Base-by-base conservation (phyloP, 176 grass and related monocot species). In the Oryza officinalis region DNA sequence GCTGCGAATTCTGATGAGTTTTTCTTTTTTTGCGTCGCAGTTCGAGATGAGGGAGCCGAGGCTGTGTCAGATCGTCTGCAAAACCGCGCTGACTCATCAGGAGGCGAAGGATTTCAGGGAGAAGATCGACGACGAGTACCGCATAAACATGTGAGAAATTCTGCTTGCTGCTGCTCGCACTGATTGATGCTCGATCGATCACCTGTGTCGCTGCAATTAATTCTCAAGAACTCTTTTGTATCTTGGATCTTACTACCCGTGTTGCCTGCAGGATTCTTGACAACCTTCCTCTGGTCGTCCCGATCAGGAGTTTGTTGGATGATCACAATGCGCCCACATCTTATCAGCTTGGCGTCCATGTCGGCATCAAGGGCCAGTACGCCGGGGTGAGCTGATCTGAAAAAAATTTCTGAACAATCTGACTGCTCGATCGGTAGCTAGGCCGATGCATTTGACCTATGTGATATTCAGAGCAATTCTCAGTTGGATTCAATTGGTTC, bases 31-130 rank as follows among this genome's bases (percentile, higher is more conserved):
- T 6, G 5, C 20, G 52, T 72, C 88, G 63, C 83, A 98, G 95
- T 98, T 95, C 31, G 88, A 98, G 88, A 95, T 93, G 95, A 91
- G 91, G 88, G 91, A 95, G 85, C 78, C 90, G 13, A 88, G 81
- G 85, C 77, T 93, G 90, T 98, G 92, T 78, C 88, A 95, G 82
- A 95, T 95, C 49, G 85, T 93, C 10, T 98, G 92, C 90, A 95
- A 69, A 69, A 71, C 81, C 38, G 33, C 61, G 69, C 85, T 86
- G 26, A 88, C 10, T 44, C 76, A 95, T 38, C 87, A 86, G 20
- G 88, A 75, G 8, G 91, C 91, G 10, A 90, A 78, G 18, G 92
- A 90, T 63, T 41, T 98, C 9, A 93, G 88, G 80, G 96, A 95
- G 40, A 98, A 98, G 77, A 95, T 98, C 15, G 87, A 98, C 10